These are phyloP conservation scores for Evernia prunastri DNA, from an alignment of 495 filamentous ascomycete species.

Conservation along the genomic window DNA sequence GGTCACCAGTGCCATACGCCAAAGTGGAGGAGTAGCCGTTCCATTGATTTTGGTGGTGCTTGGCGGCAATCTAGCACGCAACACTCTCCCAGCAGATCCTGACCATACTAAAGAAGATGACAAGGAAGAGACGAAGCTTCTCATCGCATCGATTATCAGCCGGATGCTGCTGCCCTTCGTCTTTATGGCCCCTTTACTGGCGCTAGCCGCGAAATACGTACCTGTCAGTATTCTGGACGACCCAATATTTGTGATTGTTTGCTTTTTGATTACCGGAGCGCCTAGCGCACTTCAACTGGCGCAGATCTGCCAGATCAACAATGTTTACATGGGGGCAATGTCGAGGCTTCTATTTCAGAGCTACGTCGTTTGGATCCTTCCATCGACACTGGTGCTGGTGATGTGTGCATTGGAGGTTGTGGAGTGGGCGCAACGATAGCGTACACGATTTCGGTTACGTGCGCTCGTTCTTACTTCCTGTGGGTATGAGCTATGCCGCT, in stretches of 20 bases:
- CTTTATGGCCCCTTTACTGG: slow-evolving; percentile 89
- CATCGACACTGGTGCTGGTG: slow-evolving; percentile 84
- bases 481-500: slow-evolving; percentile 8
- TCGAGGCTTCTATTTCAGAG: slow-evolving; percentile 90
- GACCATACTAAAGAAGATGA: slow-evolving; percentile 54
- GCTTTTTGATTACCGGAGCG: slow-evolving; percentile 90
- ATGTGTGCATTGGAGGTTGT: slow-evolving; percentile 89
- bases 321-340: slow-evolving; percentile 91
- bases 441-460: background rate
- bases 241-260: slow-evolving; percentile 95
- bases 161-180: slow-evolving; percentile 90
- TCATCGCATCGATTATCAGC: slow-evolving; percentile 76
- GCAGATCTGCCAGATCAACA: slow-evolving; percentile 98
- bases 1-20: slow-evolving; percentile 76
- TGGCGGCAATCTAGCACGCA: slow-evolving; percentile 81
- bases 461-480: background rate
- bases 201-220: slow-evolving; percentile 83
- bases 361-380: slow-evolving; percentile 96
- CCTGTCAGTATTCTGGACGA: slow-evolving; percentile 93
- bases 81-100: slow-evolving; percentile 56
- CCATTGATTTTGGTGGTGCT: slow-evolving; percentile 95
- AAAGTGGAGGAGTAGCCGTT: slow-evolving; percentile 85
- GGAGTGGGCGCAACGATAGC: slow-evolving; percentile 62
- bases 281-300: slow-evolving; percentile 92
- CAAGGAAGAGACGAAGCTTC: slow-evolving; percentile 66